These are phyloP conservation scores for Myriangium duriaei DNA, from an alignment of 2,329 filamentous ascomycete species.

Conservation along the genomic window DNA sequence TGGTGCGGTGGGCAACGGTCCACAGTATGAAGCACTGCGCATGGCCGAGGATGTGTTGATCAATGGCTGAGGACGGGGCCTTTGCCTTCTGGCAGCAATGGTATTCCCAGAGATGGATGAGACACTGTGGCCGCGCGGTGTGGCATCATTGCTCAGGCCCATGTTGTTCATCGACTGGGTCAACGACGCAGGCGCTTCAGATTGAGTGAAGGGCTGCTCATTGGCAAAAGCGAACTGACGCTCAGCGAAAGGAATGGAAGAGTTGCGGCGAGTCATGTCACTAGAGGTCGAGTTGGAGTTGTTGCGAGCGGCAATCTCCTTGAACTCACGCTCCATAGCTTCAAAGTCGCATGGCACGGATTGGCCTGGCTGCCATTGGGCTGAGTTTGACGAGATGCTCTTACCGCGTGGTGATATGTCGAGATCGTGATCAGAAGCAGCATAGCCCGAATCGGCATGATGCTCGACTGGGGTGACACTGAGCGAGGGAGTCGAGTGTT, in stretches of 20 bases:
- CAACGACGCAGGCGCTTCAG: slow-evolving; percentile 20
- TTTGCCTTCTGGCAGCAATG: slow-evolving; percentile 30
- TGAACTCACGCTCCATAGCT: slow-evolving; percentile 22
- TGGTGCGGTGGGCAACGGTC: slow-evolving; percentile 29
- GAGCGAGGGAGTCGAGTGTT: slow-evolving; percentile 8
- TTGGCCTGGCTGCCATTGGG: slow-evolving; percentile 25
- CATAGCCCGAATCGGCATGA: slow-evolving; percentile 11
- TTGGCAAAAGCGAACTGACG: slow-evolving; percentile 21
- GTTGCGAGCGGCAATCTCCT: slow-evolving; percentile 16
- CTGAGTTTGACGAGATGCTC: slow-evolving; percentile 8
- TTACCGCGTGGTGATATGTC: slow-evolving; percentile 9
- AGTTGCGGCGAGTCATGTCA: slow-evolving; percentile 8
- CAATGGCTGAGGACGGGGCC: slow-evolving; percentile 27
- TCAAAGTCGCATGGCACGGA: slow-evolving; percentile 24
- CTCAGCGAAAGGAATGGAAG: slow-evolving; percentile 14
- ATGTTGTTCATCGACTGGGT: slow-evolving; percentile 25
- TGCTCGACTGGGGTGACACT: slow-evolving; percentile 7
- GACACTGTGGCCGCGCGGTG: slow-evolving; percentile 24
- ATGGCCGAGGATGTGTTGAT: slow-evolving; percentile 23
- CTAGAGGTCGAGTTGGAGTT: slow-evolving; percentile 9
- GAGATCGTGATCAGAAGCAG: slow-evolving; percentile 11
- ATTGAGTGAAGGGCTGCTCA: slow-evolving; percentile 21
- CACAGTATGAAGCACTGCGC: slow-evolving; percentile 31
- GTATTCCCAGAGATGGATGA: slow-evolving; percentile 20
- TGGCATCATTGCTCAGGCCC: slow-evolving; percentile 21